Conservation (phyloP, 495 filamentous ascomycete genomes). For the Daldinia bambusicola region DNA sequence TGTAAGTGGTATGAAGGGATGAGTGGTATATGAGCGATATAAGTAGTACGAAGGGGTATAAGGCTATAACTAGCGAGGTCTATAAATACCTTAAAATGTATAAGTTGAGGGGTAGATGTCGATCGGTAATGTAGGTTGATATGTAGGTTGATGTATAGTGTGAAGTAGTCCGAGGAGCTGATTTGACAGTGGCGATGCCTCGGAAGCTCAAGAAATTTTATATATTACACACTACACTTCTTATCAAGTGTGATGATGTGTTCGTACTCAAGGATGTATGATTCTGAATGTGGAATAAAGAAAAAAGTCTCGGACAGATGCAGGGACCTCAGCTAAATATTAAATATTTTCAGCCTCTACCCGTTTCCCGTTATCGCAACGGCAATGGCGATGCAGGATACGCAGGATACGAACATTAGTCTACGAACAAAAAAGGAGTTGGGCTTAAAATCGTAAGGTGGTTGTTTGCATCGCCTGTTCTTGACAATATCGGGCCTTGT, state of each 20-base stretch:
- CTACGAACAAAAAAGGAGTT: neutral
- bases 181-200: neutral
- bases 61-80: too few species aligned
- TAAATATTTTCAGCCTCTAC: conserved; percentile 25
- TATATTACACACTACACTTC: neutral
- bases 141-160: neutral
- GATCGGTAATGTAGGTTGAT: neutral
- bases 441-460: conserved; percentile 35
- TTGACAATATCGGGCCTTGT: conserved; percentile 40
- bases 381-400: conserved; percentile 12
- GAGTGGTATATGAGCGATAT: too few species aligned
- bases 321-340: conserved; percentile 20
- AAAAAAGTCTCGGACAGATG: conserved; percentile 7
- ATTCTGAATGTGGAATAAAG: conserved; percentile 13
- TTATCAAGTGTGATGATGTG: neutral
- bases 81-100: neutral
- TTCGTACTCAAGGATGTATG: conserved; percentile 10
- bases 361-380: conserved; percentile 10
- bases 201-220: conserved; percentile 1
- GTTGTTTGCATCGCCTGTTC: conserved; percentile 39
- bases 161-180: neutral
- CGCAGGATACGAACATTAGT: conserved; percentile 14
- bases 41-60: too few species aligned
- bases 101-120: conserved; percentile 11
- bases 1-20: neutral